Conservation (phyloP, 345 rosid genomes). For the Ceriops zippeliana region DNA sequence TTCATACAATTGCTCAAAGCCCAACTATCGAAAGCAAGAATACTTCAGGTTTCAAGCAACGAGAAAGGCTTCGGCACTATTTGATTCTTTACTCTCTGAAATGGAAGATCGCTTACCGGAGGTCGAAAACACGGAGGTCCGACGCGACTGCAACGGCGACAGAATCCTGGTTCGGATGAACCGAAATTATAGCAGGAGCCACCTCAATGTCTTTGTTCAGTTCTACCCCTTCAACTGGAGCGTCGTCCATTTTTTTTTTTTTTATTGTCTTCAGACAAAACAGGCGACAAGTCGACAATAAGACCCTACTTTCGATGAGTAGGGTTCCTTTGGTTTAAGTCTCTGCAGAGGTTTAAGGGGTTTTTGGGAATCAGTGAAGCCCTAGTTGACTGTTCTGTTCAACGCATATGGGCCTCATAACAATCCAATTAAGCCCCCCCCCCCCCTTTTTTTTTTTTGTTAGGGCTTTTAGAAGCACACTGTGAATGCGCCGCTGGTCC, state of each 20-base stretch:
- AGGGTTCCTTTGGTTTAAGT: too few relatives aligned
- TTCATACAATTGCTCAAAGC: neutral
- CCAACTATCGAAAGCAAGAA: neutral
- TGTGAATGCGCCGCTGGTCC: too few relatives aligned
- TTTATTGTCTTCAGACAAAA: neutral
- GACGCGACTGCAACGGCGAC: constrained; percentile 74
- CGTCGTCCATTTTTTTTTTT: constrained; percentile 35
- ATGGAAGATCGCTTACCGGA: constrained; percentile 41
- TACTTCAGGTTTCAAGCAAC: neutral
- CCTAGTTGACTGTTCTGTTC: too few relatives aligned
- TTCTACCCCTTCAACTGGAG: constrained; percentile 56
- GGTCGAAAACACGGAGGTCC: constrained; percentile 81
- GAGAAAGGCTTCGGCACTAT: neutral
- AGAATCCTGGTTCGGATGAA: constrained; percentile 66
- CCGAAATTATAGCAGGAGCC: constrained; percentile 72
- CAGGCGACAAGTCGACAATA: neutral
- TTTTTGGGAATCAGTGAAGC: too few relatives aligned
- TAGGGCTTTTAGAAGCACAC: too few relatives aligned
- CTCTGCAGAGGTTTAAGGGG: too few relatives aligned
- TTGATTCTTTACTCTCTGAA: too few relatives aligned
- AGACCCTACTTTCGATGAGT: too few relatives aligned
- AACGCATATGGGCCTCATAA: too few relatives aligned
- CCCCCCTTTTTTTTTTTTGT: too few relatives aligned
- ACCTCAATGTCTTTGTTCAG: constrained; percentile 51
- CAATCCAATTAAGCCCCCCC: too few relatives aligned